Base-by-base conservation (phyloP, 306 rosid species). In the Quercus wislizeni region DNA sequence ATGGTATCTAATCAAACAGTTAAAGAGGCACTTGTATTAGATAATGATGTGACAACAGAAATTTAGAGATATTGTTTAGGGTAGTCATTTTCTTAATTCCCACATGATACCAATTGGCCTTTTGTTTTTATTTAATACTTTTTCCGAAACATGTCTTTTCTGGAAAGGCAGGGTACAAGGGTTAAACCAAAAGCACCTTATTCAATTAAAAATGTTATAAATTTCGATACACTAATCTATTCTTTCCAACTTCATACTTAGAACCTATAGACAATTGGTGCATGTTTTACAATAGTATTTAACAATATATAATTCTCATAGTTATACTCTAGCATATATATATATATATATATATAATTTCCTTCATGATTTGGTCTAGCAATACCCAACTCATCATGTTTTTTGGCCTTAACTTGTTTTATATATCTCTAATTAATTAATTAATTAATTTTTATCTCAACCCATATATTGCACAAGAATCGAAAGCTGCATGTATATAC, bases 1-100 rank as follows among this genome's bases (percentile, higher is more conserved):
- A 49, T 19, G 31, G 72, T 68, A 69, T 69, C 69, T 69, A 78
- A 78, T 67, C 81, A 78, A 55, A 23, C 81, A n/a, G 68, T 52
- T 77, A 35, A 64, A 30, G 33, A 30, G 46, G 46, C 43, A 64
- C 70, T 28, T 63, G 2, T 2, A 63, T 63, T 28, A 63, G 69
- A 13, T 28, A 63, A 63, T 25, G 38, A 63, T 14, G 41, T 63
- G 20, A 63, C 41, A 17, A 31, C 41, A 63, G 20, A 28, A 28
- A 63, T 25, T 13, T 25, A 59, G 12, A 28, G 69, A 63, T 27
- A 28, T 63, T 28, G 41, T 30, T 31, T n/a, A 17, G 41, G 46
- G 46, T 7, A 64, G 70, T 64, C 70, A 30, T 17, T 64, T 30
- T 64, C 70, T 64, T 13, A 25, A 6, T 2, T 27, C 65, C 18